Conservation (phyloP, 148 eudicot genomes). For the Chenopodium berlandieri region DNA sequence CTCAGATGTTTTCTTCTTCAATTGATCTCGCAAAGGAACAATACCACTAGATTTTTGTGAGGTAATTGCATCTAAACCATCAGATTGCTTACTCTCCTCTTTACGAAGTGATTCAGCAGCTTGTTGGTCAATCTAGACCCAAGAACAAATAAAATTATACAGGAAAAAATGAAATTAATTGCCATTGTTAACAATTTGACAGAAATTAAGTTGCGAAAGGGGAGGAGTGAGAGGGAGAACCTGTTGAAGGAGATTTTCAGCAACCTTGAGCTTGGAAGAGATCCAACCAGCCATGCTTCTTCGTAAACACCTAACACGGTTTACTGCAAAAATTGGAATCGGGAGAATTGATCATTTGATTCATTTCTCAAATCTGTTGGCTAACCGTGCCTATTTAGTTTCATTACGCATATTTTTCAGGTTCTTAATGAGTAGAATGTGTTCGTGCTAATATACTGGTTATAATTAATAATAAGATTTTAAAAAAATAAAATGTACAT, state of each 20-base stretch:
- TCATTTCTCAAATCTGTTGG: no score
- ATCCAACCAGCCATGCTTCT: conserved; percentile 73
- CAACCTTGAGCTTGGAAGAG: conserved; percentile 94
- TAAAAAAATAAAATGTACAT: no score
- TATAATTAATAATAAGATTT: no score
- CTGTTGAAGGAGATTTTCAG: conserved; percentile 92
- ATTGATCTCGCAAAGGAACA: conserved; percentile 72
- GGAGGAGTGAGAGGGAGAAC: conserved; percentile 25
- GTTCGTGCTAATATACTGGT: no score
- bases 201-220: background rate
- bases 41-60: conserved; percentile 32
- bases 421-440: no score
- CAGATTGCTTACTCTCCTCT: conserved; percentile 55
- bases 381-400: no score
- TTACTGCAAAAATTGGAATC: background rate
- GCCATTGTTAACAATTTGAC: background rate
- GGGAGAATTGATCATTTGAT: background rate
- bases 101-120: conserved; percentile 87
- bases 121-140: conserved; percentile 85
- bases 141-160: background rate
- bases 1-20: conserved; percentile 52
- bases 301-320: background rate
- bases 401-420: no score
- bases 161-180: background rate
- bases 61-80: conserved; percentile 40